phyloP scores from a whole-genome alignment of 306 rosid genomes.

The Neltuma alba region DNA sequence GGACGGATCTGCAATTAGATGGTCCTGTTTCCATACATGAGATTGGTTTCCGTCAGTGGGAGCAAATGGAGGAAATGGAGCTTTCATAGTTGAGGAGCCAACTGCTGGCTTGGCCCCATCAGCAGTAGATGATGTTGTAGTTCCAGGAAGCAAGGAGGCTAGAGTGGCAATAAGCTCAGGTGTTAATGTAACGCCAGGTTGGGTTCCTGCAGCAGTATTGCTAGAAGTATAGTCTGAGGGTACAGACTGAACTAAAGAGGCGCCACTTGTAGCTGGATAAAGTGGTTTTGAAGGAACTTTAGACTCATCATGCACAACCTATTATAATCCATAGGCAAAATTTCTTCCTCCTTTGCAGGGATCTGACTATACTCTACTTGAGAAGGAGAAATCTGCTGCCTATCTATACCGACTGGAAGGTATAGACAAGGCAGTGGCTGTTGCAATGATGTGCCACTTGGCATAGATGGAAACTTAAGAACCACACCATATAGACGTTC shows the following conservation, averaged over 20 bases:
- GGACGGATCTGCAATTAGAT: conserved; percentile 63
- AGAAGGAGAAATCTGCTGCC: conserved; percentile 64
- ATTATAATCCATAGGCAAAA: conserved; percentile 60
- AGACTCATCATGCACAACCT: conserved; percentile 67
- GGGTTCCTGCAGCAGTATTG: conserved; percentile 56
- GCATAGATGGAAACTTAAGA: conserved; percentile 81
- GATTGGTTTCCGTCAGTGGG: conserved; percentile 61
- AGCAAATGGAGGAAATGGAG: conserved; percentile 55
- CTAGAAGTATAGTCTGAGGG: conserved; percentile 58
- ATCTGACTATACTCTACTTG: conserved; percentile 59
- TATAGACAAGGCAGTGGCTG: conserved; percentile 58
- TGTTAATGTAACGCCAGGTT: conserved; percentile 79
- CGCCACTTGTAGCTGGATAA: conserved; percentile 54
- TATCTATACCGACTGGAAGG: conserved; percentile 65
- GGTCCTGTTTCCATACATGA: conserved; percentile 80
- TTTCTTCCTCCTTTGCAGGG: conserved; percentile 67
- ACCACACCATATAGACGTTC: conserved; percentile 97
- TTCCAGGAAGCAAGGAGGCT: conserved; percentile 75
- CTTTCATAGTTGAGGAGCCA: conserved; percentile 54
- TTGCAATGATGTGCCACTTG: conserved; percentile 55
- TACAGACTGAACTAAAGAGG: conserved; percentile 58
- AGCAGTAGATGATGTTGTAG: conserved; percentile 57
- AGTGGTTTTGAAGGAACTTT: conserved; percentile 59
- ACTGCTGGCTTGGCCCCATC: conserved; percentile 59
- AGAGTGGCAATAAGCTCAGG: conserved; percentile 97